Evolutionary conservation across 305 asterid genomes (phyloP).

Genomic region (Solanum chacoense): DNA sequence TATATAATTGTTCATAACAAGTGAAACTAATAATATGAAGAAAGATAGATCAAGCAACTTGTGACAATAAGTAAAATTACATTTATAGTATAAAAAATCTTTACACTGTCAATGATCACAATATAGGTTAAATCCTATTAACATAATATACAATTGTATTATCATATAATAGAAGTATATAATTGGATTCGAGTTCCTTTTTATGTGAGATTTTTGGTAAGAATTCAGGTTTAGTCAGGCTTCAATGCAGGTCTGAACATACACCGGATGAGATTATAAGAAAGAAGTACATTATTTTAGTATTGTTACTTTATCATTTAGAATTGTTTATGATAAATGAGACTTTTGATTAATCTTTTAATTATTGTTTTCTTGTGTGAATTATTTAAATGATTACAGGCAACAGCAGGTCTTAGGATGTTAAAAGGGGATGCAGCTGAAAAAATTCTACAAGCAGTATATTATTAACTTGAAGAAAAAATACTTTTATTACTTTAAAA

Average conservation of each 20-base stretch:
- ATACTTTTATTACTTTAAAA: neutral
- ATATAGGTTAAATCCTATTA: neutral
- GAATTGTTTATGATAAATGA: neutral
- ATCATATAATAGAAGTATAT: neutral
- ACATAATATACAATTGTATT: neutral
- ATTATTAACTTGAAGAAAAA: neutral
- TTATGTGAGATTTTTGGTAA: too few species aligned
- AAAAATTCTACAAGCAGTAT: slow-evolving; percentile 68
- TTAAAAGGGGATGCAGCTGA: slow-evolving; percentile 73
- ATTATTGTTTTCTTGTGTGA: neutral
- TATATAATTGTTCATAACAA: neutral
- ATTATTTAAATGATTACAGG: slow-evolving; percentile 29
- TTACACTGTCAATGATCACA: too few species aligned
- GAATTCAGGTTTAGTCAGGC: too few species aligned
- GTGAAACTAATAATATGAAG: neutral
- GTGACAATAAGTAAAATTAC: neutral
- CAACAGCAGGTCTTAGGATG: slow-evolving; percentile 84
- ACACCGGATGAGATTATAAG: neutral
- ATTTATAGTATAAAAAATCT: neutral
- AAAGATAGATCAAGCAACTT: neutral
- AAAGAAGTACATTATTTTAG: too few species aligned
- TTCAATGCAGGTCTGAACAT: neutral
- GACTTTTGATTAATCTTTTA: neutral
- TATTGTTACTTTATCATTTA: neutral
- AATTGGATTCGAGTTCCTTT: accelerated